Base-by-base conservation (phyloP, 352 stramenopile species). In the Phytophthora pisi region DNA sequence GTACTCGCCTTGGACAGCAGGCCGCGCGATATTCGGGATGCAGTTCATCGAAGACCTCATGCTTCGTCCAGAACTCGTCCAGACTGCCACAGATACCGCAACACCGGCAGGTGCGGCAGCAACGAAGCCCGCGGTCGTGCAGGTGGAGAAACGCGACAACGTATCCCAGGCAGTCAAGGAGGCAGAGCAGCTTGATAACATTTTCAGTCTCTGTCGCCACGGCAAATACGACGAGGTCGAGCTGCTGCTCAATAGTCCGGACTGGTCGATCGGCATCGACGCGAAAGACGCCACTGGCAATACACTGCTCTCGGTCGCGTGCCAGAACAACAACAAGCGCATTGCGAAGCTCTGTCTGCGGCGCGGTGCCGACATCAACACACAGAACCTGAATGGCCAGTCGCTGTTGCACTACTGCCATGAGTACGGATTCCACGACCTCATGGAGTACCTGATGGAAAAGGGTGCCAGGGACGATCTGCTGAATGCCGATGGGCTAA, bases 281-380 rank as follows among this genome's bases (percentile, higher is more conserved):
- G 89, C 91, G 47, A 93, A 96, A 63, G 96, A 99, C 59, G 79
- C 84, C 6, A 88, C 90, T 18, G 96, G 95, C 36, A 98, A 99
- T 61, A 97, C 91, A 2, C 64, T 99, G n/a, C 77, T 99, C 10
- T 95, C 90, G 31, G 80, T 98, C 24, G 96, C 93, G 0, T 97
- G 88, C 30, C 96, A 99, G 64, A 99, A 99, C 82, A 97, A 96
- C 71, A 98, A 98, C 79, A 98, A 98, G 73, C 85, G 95, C 50
- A 98, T 99, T 46, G 84, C 85, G 40, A 99, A 98, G 81, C 82
- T 99, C 6, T 97, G 89, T 68, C 64, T 99, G 26, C 91, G 96
- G 4, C 88, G 92, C 30, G 96, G 92, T 15, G 93, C 95, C 31
- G 90, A 98, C 40, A 88, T 98, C 66, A 97, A 99, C 71, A 95